phyloP scores from a whole-genome alignment of 129 eudicot genomes.

The Centella asiatica region DNA sequence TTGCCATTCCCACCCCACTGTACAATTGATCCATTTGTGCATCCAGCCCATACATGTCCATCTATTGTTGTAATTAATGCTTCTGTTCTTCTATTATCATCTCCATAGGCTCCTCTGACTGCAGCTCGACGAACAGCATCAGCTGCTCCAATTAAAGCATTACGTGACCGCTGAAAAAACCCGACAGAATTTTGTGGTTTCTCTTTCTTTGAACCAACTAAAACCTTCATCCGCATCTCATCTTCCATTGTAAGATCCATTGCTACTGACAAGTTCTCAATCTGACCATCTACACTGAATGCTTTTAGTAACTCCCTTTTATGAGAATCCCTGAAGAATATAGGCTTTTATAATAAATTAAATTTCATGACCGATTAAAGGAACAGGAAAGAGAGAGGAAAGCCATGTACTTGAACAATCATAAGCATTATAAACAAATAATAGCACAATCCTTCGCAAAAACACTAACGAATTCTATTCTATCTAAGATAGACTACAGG shows the following conservation, averaged over 20 bases:
- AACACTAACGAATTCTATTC: neutral
- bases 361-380: constrained; percentile 1
- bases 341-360: constrained; percentile 2
- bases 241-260: constrained; percentile 64
- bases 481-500: neutral
- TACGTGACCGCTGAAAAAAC: constrained; percentile 94
- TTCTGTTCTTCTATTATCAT: constrained; percentile 69
- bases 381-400: neutral
- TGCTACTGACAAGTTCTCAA: constrained; percentile 53
- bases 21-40: constrained; percentile 66
- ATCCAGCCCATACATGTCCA: constrained; percentile 79
- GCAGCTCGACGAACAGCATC: constrained; percentile 98
- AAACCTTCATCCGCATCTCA: constrained; percentile 57
- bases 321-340: constrained; percentile 76
- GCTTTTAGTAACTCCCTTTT: constrained; percentile 81
- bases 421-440: neutral
- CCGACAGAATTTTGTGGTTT: constrained; percentile 49
- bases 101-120: constrained; percentile 69
- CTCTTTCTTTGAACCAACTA: constrained; percentile 45
- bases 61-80: constrained; percentile 52
- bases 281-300: constrained; percentile 75
- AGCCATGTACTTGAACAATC: neutral
- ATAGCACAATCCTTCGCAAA: neutral
- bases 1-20: constrained; percentile 93
- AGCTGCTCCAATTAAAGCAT: constrained; percentile 94